phyloP scores from a whole-genome alignment of 768 basidiomycete species.

The Paxillus rubicundulus region DNA sequence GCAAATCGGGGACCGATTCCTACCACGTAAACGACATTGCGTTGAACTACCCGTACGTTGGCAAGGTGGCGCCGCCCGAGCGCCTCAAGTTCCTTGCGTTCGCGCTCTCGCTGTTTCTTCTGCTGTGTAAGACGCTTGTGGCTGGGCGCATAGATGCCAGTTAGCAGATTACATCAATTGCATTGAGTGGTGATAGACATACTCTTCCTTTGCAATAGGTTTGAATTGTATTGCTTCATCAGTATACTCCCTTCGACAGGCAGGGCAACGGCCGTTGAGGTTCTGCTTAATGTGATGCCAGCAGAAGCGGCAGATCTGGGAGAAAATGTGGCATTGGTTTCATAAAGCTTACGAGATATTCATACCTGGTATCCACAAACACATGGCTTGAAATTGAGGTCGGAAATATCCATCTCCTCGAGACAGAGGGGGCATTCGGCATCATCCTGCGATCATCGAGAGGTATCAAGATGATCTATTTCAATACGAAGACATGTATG shows the following conservation, averaged over 20 bases:
- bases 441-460: slow-evolving; percentile 67
- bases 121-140: slow-evolving; percentile 93
- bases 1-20: slow-evolving; percentile 93
- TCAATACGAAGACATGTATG: slow-evolving; percentile 4
- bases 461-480: slow-evolving; percentile 13
- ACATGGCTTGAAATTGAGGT: slow-evolving; percentile 99
- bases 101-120: slow-evolving; percentile 92
- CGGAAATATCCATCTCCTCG: slow-evolving; percentile 98
- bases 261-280: slow-evolving; percentile 94
- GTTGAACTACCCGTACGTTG: slow-evolving; percentile 95
- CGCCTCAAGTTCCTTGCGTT: slow-evolving; percentile 90
- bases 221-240: slow-evolving; percentile 95
- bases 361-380: slow-evolving; percentile 95
- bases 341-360: slow-evolving; percentile 16
- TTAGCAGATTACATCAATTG: slow-evolving; percentile 12
- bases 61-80: slow-evolving; percentile 82
- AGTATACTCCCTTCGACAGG: slow-evolving; percentile 89
- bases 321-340: slow-evolving; percentile 12
- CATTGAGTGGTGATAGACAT: slow-evolving; percentile 33
- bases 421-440: slow-evolving; percentile 97
- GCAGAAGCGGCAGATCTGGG: slow-evolving; percentile 97
- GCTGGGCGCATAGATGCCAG: slow-evolving; percentile 40
- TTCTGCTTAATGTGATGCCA: slow-evolving; percentile 98
- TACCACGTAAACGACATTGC: slow-evolving; percentile 93
- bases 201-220: slow-evolving; percentile 95